Base-by-base conservation (phyloP, 1,139 yeast species). In the Zygosaccharomyces sapae region DNA sequence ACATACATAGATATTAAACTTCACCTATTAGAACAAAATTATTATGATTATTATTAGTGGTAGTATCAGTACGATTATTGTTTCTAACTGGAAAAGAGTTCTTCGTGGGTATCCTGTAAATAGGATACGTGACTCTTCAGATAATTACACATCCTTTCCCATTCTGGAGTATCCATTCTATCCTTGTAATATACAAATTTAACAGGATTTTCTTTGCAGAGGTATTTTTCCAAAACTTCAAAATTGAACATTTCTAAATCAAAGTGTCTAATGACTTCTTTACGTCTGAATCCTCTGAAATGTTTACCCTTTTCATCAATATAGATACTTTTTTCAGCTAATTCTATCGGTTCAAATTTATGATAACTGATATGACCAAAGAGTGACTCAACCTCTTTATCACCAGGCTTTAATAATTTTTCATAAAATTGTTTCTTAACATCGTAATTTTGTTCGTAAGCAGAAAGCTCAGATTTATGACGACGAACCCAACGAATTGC, bases 311-410 rank as follows among this genome's bases (percentile, higher is more conserved):
- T 70, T 33, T 67, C 70, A 47, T 74, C 69, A 36, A 73, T 61
- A 29, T 77, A 70, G 48, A 71, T 73, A 3, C 73, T 70, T 3
- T 70, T 70, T 18, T 59, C 56, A 55, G 70, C 70, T 49, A 80
- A 68, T 7, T 67, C 67, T 70, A 79, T 74, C 2, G 87, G 86
- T 55, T 81, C 78, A 50, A 81, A 70, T 62, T 82, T 82, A 24
- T 83, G 83, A 69, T 73, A 78, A 61, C 82, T 81, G 42, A 85
- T 78, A 61, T 84, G 89, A 48, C 83, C 76, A 55, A 83, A 82
- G 55, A 60, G 48, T 8, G 53, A 48, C 35, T 54, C 59, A 19
- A 51, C 38, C 12, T 47, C 47, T 4, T 50, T 37, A 8, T 50
- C 52, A 8, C 45, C 46, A 20, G 49, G 53, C 13, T 41, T 42